These are phyloP conservation scores for Lachancea waltii DNA, from an alignment of 805 yeast genomes.

Conservation along the genomic window DNA sequence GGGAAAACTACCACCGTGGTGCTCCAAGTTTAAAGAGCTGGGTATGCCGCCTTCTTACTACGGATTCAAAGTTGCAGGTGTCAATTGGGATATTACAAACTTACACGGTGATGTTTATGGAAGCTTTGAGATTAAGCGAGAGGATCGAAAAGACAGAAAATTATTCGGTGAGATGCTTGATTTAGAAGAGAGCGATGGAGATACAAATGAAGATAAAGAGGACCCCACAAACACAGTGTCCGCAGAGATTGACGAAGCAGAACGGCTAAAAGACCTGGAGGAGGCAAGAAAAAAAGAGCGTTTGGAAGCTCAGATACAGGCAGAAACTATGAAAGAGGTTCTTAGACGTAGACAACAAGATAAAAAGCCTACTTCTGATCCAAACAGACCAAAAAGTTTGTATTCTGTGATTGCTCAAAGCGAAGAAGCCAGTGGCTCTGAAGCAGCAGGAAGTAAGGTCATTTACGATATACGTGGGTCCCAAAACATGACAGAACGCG, in stretches of 20 bases:
- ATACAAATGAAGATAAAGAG: background rate
- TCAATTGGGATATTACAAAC: constrained; percentile 37
- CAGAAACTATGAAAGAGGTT: constrained; percentile 3
- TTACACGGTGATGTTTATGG: constrained; percentile 34
- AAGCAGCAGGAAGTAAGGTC: background rate
- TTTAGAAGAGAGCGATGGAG: constrained; percentile 3
- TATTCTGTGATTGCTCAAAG: constrained; percentile 6
- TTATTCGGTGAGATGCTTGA: constrained; percentile 5
- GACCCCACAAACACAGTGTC: background rate
- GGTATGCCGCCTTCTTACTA: constrained; percentile 87
- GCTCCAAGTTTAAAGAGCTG: constrained; percentile 51
- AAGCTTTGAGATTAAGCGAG: constrained; percentile 4
- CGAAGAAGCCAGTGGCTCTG: background rate
- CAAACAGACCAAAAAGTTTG: background rate
- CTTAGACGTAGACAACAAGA: constrained; percentile 1
- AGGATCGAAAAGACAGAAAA: background rate
- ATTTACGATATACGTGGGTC: constrained; percentile 2
- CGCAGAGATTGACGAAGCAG: background rate
- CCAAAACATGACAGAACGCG: background rate
- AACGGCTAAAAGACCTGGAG: background rate
- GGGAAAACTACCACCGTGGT: constrained; percentile 72
- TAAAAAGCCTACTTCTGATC: background rate
- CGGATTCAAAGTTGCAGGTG: constrained; percentile 51
- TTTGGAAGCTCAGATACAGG: constrained; percentile 2
- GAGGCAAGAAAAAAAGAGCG: background rate